Base-by-base conservation (phyloP, 2,329 filamentous ascomycete species). In the Pezicula neosporulosa region DNA sequence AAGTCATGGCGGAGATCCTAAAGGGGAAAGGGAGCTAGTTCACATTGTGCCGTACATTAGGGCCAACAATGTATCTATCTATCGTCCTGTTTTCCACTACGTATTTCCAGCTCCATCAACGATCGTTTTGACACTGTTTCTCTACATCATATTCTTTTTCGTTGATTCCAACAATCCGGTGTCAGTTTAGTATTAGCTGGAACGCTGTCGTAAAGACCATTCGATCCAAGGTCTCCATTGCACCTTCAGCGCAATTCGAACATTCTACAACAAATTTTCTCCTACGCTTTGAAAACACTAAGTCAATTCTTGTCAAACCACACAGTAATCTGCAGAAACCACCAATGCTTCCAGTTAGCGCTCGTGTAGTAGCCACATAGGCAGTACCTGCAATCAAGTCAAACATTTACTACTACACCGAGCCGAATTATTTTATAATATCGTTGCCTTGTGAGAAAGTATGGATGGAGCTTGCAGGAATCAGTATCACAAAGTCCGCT, bases 261-360 rank as follows among this genome's bases (percentile, higher is more conserved):
- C 53, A 4, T 35, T 43, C 6, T 4, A 18, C 36, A 59, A 43
- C 49, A 59, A 19, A 4, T 49, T 52, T 30, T 13, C 15, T 6
- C 57, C 55, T 12, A 56, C 45, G 15, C 47, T 50, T 28, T 35
- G 47, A 38, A 57, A 49, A 43, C 51, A 56, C 55, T 50, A 60
- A 37, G 41, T 58, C 37, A 30, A 45, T 43, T 21, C 44, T 50
- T 19, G 5, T 60, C 58, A 37, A 24, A 58, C 18, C 16, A 60
- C 52, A 27, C 50, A 55, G 39, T 55, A 60, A 28, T 55, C 46
- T 12, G 54, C 57, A 19, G 58, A 36, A 7, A 56, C 52, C 10
- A 60, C 51, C 30, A 58, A 18, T 4, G 57, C 53, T 51, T 65
- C 60, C 6, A 67, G 67, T 15, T 41, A 38, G 15, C 50, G 43